Base-by-base conservation (phyloP, 495 filamentous ascomycete genomes). In the Penicillium antarcticum region DNA sequence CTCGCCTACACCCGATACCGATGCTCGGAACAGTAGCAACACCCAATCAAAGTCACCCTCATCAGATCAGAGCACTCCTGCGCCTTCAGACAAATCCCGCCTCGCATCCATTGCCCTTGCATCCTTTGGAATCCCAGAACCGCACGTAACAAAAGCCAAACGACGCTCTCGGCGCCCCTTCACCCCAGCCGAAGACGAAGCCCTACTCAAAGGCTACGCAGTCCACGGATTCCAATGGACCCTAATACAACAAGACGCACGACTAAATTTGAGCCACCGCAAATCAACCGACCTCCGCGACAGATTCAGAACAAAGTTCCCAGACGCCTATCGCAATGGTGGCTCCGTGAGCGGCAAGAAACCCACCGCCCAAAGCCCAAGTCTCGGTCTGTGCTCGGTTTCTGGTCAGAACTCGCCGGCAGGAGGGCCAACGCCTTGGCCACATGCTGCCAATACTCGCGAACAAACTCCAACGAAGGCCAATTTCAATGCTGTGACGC, bases 251-350 rank as follows among this genome's bases (percentile, higher is more conserved):
- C 77, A 85, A 42, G 89, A 95, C 58, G 69, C 78, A 10, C 74
- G 76, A 13, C 79, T 92, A 42, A 78, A 84, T 16, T 72, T 96
- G 10, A 68, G 75, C 8, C 81, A 75, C 58, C 80, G 91, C 48
- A 80, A 82, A 33, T 82, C 89, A 2, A 91, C 88, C 5, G 89
- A 96, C 60, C 71, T 96, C 11, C 76, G 91, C 42, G 91, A 96
- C 66, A 78, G 90, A 6, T 86, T 95, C 45, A 79, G 91, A 16
- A 91, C 87, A 51, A 87, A 85, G 45, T 91, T 86, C 54, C 88
- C 90, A 6, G 81, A 87, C 33, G 80, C 85, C 41, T 94, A 88
- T 61, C 78, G 76, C 23, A 72, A 83, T 14, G 74, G 72, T 5
- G 74, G 74, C 17, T 70, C 72, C 39, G 69, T 74, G 24, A 72